Conservation (phyloP, 2,329 filamentous ascomycete species). For the Furcasterigmium furcatum region DNA sequence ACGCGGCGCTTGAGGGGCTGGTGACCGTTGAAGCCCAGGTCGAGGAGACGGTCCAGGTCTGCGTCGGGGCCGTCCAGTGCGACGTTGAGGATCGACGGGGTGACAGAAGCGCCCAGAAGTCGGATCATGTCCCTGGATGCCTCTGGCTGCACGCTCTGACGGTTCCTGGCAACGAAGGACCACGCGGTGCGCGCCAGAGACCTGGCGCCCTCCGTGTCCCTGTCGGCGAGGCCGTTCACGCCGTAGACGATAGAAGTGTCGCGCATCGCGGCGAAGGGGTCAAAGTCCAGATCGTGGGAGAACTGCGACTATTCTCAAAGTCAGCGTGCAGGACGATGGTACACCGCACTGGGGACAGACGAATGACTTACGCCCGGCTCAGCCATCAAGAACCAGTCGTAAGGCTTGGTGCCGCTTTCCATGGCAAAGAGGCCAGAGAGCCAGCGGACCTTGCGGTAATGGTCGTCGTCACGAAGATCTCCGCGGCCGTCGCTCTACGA, state of each 20-base stretch:
- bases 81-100: conserved; percentile 1
- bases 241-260: conserved; percentile 81
- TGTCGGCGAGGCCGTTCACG: conserved; percentile 49
- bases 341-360: background rate
- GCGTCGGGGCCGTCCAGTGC: conserved; percentile 6
- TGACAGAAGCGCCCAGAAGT: conserved; percentile 21
- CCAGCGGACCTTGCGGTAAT: conserved; percentile 79
- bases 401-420: conserved; percentile 64
- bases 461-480: conserved; percentile 59
- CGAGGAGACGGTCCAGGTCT: conserved; percentile 8
- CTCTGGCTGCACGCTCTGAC: conserved; percentile 40
- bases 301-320: conserved; percentile 44
- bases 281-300: conserved; percentile 68
- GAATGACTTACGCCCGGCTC: conserved; percentile 51
- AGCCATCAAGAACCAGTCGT: conserved; percentile 59
- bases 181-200: conserved; percentile 42
- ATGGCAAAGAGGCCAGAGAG: conserved; percentile 80
- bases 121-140: conserved; percentile 45
- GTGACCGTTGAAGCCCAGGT: conserved; percentile 1
- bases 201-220: conserved; percentile 37
- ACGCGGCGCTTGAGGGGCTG: conserved; percentile 6
- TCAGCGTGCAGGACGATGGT: conserved; percentile 9
- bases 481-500: conserved; percentile 60
- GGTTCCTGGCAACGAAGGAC: conserved; percentile 40
- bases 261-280: conserved; percentile 82